Evolutionary conservation across 306 rosid species (phyloP), one percentile per base, ranked within the genome.

Genomic region (Cucumis cinereus): DNA sequence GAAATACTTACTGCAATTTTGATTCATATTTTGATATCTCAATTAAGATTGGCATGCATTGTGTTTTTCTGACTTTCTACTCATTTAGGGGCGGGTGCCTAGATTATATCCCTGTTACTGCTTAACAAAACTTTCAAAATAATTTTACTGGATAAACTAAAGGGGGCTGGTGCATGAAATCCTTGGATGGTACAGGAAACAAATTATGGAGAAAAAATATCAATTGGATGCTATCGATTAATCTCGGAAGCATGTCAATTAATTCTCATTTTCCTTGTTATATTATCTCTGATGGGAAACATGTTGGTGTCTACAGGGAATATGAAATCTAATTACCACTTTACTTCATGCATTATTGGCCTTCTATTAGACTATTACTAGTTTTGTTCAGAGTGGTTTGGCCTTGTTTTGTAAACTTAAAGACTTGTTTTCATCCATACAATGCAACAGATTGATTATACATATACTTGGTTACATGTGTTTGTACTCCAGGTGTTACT

Each of bases 401-500:
- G 35, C 55, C n/a, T 4, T 19, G 53, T n/a, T 41, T n/a, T 68
- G 10, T 41, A 30, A 10, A 6, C 74, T 41, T 12, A 40, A 24
- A 41, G 19, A 11, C 26, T 15, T 66, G 28, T 9, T 19, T 20
- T 41, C 73, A 12, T 67, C n/a, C 24, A 11, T 63, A 3, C 23
- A 62, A 62, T 62, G 7, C 66, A 20, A 20, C 15, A 26, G 14
- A 62, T 33, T 15, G 36, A 58, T 58, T 24, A 56, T 56, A 20
- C 30, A 7, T 36, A 63, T 35, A 2, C 4, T 30, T 40, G 49
- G 1, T 33, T 19, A 30, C 35, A 8, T 22, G 43, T 8, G 35
- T 45, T 41, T 22, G 53, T 84, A 22, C 35, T 10, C 0, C 86
- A 87, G 92, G 91, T 89, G 64, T 77, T 89, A 82, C 90, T 90